These are phyloP conservation scores for Ustilago crameri DNA, from an alignment of 1,284 basidiomycete genomes.

Conservation along the genomic window DNA sequence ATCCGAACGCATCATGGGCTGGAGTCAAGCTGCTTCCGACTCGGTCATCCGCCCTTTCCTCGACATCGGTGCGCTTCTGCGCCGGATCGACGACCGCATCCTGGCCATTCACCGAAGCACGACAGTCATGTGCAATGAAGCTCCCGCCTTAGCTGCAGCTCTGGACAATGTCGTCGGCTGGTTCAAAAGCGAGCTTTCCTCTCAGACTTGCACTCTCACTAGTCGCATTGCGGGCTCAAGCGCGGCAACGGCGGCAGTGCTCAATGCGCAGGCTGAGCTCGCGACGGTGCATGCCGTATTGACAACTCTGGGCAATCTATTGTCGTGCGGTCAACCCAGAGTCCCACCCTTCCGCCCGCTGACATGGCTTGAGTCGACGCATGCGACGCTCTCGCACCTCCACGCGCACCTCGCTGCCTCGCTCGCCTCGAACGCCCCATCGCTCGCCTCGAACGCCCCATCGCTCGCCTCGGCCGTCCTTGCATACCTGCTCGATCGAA, in stretches of 20 bases:
- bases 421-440: constrained; percentile 35
- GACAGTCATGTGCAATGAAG: constrained; percentile 30
- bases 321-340: constrained; percentile 33
- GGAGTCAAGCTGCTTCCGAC: constrained; percentile 35
- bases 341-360: constrained; percentile 36
- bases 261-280: constrained; percentile 47
- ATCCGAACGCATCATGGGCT: constrained; percentile 42
- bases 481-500: constrained; percentile 45
- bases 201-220: constrained; percentile 15
- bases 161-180: constrained; percentile 43
- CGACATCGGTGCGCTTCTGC: constrained; percentile 35
- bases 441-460: constrained; percentile 32
- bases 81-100: constrained; percentile 41
- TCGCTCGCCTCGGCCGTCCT: constrained; percentile 29
- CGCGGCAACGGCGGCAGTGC: constrained; percentile 13
- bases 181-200: constrained; percentile 41
- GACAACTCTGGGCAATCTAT: constrained; percentile 30
- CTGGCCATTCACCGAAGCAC: constrained; percentile 23
- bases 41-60: constrained; percentile 38
- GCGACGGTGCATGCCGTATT: constrained; percentile 23
- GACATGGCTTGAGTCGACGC: constrained; percentile 27
- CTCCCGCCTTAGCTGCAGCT: constrained; percentile 39
- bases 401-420: constrained; percentile 52
- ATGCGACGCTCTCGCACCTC: constrained; percentile 42
- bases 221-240: neutral